Evolutionary conservation across 768 basidiomycete species (phyloP).

Genomic region (Infundibulicybe gibba): DNA sequence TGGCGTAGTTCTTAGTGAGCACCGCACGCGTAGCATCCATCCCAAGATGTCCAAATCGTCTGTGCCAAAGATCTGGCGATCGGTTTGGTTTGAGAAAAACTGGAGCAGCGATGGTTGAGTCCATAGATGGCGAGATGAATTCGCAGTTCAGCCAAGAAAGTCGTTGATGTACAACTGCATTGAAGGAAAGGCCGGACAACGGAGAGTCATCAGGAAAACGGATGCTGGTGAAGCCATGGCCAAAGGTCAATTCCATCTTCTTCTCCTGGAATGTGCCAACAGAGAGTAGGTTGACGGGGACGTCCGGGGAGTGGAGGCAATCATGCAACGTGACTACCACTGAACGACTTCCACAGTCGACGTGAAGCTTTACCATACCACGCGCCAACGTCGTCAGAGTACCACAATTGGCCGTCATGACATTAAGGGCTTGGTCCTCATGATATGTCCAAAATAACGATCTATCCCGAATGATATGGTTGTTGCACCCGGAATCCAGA

Average conservation of each 20-base stretch:
- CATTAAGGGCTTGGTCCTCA: not conserved
- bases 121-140: not conserved
- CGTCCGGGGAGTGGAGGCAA: not conserved
- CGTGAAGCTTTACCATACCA: not conserved
- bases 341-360: not conserved
- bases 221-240: not conserved
- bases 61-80: conserved; percentile 17
- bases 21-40: conserved; percentile 11
- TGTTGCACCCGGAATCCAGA: not conserved
- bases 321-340: not conserved
- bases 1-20: conserved; percentile 11
- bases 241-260: not conserved
- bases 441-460: not conserved
- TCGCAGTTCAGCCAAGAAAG: not conserved
- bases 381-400: not conserved
- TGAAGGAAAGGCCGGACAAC: not conserved
- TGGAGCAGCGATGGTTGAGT: not conserved
- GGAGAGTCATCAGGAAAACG: not conserved
- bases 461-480: not conserved
- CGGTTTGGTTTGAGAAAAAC: conserved; percentile 1
- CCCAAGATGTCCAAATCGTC: conserved; percentile 18
- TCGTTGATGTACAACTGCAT: not conserved
- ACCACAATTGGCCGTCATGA: not conserved
- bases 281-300: not conserved
- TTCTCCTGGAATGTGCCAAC: not conserved